Percentiles rank a stretch among this genome's conserved stretches.
These are phyloP conservation scores for Xylaria longipes DNA, from an alignment of 495 filamentous ascomycete species.

Conservation along the genomic window DNA sequence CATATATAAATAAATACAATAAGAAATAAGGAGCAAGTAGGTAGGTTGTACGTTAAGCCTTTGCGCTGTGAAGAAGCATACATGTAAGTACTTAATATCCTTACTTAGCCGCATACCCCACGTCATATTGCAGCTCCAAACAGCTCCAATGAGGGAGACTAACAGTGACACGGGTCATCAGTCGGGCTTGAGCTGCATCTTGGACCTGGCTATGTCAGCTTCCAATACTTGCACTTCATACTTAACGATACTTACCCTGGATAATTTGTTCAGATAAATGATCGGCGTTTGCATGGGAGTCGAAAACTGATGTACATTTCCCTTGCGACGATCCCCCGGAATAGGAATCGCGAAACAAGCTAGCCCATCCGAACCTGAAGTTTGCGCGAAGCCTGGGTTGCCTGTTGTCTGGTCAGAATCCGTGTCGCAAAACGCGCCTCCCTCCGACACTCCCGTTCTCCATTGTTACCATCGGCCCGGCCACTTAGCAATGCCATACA, in stretches of 20 bases:
- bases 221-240: neutral
- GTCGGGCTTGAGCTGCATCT: neutral
- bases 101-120: constrained; percentile 28
- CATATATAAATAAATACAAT: no score
- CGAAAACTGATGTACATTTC: neutral
- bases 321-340: neutral
- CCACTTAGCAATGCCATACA: constrained; percentile 38
- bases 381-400: constrained; percentile 9
- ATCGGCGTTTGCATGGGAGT: neutral
- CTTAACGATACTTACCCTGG: neutral
- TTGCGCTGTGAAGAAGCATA: neutral
- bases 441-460: neutral
- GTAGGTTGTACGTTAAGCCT: neutral
- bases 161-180: constrained; percentile 7
- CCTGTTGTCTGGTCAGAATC: neutral
- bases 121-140: constrained; percentile 39
- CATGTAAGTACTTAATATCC: neutral
- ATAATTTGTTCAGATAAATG: neutral
- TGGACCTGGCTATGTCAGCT: constrained; percentile 6
- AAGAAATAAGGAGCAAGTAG: no score
- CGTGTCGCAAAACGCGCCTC: constrained; percentile 25
- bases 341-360: neutral
- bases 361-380: constrained; percentile 9
- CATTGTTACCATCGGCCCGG: neutral
- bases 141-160: constrained; percentile 17